Evolutionary conservation across 78 protist species (phyloP).

Genomic region (Parvularia atlantis): DNA sequence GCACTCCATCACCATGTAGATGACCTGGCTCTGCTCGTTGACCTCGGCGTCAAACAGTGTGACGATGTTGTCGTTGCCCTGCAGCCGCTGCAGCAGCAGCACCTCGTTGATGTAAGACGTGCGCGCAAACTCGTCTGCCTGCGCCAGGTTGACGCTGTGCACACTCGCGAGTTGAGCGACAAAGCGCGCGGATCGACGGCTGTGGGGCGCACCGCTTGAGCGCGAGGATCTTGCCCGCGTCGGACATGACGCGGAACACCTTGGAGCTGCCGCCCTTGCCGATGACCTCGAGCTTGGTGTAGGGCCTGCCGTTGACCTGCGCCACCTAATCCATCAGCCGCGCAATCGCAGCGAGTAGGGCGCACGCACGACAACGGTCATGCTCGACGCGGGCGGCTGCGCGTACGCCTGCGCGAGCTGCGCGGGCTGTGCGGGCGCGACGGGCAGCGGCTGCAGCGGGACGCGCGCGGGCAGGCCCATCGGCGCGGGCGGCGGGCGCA

Average conservation of each 20-base stretch:
- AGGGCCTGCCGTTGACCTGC: constrained; percentile 31
- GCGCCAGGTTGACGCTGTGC: constrained; percentile 32
- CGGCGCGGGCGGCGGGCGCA: too few relatives aligned
- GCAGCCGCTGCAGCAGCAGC: constrained; percentile 44
- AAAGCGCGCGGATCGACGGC: too few relatives aligned
- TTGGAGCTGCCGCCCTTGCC: constrained; percentile 75
- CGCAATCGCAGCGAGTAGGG: too few relatives aligned
- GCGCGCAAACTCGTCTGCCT: constrained; percentile 16
- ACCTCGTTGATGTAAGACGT: constrained; percentile 67
- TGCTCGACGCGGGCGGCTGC: too few relatives aligned
- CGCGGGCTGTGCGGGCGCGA: too few relatives aligned
- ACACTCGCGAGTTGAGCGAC: too few relatives aligned
- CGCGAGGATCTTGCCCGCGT: background rate
- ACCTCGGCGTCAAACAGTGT: constrained; percentile 56
- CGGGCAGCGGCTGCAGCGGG: too few relatives aligned
- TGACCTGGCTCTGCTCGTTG: background rate
- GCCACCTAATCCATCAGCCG: too few relatives aligned
- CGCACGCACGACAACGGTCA: too few relatives aligned
- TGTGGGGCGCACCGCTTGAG: constrained; percentile 19
- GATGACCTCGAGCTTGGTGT: constrained; percentile 26
- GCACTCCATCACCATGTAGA: constrained; percentile 69
- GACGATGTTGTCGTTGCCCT: constrained; percentile 29
- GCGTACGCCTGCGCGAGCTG: too few relatives aligned
- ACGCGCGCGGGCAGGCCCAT: too few relatives aligned
- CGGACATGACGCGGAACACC: constrained; percentile 1